A percentile compares a stretch with the other conserved stretches of the same genome.
phyloP scores from a whole-genome alignment of 2,329 filamentous ascomycete species.

The Tolypocladium ophioglossoides region DNA sequence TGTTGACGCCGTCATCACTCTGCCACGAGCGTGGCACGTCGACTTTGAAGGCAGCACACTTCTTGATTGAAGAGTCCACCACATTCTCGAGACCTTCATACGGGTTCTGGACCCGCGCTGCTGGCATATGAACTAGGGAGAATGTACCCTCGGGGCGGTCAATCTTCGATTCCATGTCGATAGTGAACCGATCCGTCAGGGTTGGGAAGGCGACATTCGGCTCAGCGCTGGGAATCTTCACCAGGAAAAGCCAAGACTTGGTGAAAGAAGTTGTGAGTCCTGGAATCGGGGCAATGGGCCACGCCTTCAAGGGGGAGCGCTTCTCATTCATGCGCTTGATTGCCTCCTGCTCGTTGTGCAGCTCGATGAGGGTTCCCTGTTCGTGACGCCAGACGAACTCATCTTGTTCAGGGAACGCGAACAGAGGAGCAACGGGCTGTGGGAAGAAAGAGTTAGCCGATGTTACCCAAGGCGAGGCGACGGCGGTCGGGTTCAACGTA shows the following conservation, averaged over 20 bases:
- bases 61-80: constrained; percentile 3
- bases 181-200: constrained; percentile 14
- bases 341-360: constrained; percentile 17
- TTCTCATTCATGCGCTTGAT: constrained; percentile 16
- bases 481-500: neutral
- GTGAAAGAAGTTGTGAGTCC: constrained; percentile 16
- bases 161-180: constrained; percentile 15
- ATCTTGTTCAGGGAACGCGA: constrained; percentile 11
- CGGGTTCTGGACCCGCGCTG: constrained; percentile 18
- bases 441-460: neutral
- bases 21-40: constrained; percentile 20
- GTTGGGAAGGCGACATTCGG: constrained; percentile 15
- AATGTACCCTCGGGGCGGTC: constrained; percentile 9
- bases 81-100: constrained; percentile 13
- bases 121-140: constrained; percentile 14
- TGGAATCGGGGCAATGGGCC: constrained; percentile 20
- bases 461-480: neutral
- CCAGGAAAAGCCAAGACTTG: constrained; percentile 21
- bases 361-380: constrained; percentile 21
- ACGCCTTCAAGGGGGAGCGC: constrained; percentile 10
- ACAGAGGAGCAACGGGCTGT: constrained; percentile 5
- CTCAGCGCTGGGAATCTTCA: constrained; percentile 10
- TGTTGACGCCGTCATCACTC: constrained; percentile 9
- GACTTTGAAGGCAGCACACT: constrained; percentile 21
- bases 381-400: constrained; percentile 18